Evolutionary conservation across 768 basidiomycete genomes (phyloP).

Genomic region (Multifurca ochricompacta): DNA sequence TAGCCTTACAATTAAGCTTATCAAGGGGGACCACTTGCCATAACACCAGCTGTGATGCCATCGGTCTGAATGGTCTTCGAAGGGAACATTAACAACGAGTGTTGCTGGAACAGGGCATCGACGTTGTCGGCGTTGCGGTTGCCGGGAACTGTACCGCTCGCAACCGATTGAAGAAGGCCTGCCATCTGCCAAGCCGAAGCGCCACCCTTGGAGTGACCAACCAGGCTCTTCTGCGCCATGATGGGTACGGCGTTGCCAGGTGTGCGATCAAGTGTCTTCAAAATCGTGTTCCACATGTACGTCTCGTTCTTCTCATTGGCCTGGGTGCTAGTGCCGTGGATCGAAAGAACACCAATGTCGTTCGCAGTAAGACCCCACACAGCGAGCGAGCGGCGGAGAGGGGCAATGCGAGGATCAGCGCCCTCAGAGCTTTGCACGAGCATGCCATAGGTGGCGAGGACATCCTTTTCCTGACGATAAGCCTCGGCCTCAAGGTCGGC

Average conservation of each 20-base stretch:
- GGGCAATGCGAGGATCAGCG: slow-evolving; percentile 74
- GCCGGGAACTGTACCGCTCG: slow-evolving; percentile 83
- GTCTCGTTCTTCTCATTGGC: slow-evolving; percentile 98
- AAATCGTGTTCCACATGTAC: slow-evolving; percentile 91
- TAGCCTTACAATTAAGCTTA: slow-evolving; percentile 5
- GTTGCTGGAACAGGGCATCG: slow-evolving; percentile 85
- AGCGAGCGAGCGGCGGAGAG: slow-evolving; percentile 90
- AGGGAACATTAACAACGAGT: slow-evolving; percentile 91
- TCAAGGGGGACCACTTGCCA: slow-evolving; percentile 45
- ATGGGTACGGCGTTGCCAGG: slow-evolving; percentile 96
- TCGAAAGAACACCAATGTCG: slow-evolving; percentile 84
- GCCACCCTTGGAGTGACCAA: slow-evolving; percentile 97
- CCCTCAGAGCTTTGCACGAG: slow-evolving; percentile 49
- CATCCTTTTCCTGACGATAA: slow-evolving; percentile 84
- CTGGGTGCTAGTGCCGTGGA: slow-evolving; percentile 82
- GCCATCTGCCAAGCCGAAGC: slow-evolving; percentile 98
- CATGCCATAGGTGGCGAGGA: slow-evolving; percentile 93
- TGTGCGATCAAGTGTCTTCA: slow-evolving; percentile 81
- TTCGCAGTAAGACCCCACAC: slow-evolving; percentile 95
- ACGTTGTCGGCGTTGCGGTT: slow-evolving; percentile 97
- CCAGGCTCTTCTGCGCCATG: slow-evolving; percentile 94
- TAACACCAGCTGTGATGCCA: slow-evolving; percentile 78
- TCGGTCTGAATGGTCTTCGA: slow-evolving; percentile 95
- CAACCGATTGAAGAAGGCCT: slow-evolving; percentile 81
- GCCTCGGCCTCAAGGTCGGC: slow-evolving; percentile 89